Base-by-base conservation (phyloP, 2,329 filamentous ascomycete genomes). In the Alternaria metachromatica region DNA sequence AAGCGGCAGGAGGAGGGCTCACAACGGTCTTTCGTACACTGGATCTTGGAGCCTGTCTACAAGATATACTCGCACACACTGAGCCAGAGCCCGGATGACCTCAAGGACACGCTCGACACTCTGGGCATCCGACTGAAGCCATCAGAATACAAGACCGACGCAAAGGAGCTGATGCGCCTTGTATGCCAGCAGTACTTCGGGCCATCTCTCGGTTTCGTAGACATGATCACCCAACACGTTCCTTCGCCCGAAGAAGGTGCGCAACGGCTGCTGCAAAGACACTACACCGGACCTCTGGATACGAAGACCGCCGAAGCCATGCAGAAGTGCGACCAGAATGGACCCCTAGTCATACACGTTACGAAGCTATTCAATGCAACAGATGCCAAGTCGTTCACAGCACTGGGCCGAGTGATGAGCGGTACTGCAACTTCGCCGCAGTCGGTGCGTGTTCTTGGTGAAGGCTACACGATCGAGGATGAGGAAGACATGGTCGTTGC, bases 151-250 rank as follows among this genome's bases (percentile, higher is more conserved):
- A 96, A 91, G 80, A 88, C 90, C 3, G 95, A 99, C 77, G 94
- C 96, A 5, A 96, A 92, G 72, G 91, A 94, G 41, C 86, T 99
- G 15, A 86, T 99, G 60, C 94, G 92, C 76, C 83, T 96, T 55
- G 94, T 97, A 6, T 98, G 95, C 79, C 92, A 93, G 77, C 93
- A 97, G 76, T 99, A 98, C 82, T 99, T 99, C 74, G 96, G 96
- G 0, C 89, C 92, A 9, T 92, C 94, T 2, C 89, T 88, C 18
- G 94, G 94, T 0, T 97, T 99, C 72, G 94, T 98, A 43, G 96
- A 99, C 78, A 98, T 99, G 96, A 83, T 98, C 63, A 88, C 94
- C 10, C 86, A 92, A 70, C 94, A 99, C 79, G 84, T 98, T 54
- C 96, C 96, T 3, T 97, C 95, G 6, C 95, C 96, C 0, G 84